Conservation (phyloP, 257 asterid genomes). For the Salvia miltiorrhiza region DNA sequence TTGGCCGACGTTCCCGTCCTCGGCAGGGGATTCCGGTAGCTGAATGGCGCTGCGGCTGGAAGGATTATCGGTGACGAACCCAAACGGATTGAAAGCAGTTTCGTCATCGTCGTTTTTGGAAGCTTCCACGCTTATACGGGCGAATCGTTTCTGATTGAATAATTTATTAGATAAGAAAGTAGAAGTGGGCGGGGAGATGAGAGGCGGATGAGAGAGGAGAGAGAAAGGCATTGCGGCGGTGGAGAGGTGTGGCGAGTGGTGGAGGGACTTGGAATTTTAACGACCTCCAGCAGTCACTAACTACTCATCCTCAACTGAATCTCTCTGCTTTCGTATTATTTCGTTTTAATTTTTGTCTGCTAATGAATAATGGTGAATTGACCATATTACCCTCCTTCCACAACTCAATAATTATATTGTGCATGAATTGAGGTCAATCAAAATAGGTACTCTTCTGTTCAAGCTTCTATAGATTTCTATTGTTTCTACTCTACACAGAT, state of each 20-base stretch:
- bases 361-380: neutral
- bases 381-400: neutral
- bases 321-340: slow-evolving; percentile 5
- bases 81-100: slow-evolving; percentile 84
- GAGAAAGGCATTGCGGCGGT: slow-evolving; percentile 43
- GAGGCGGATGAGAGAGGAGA: slow-evolving; percentile 42
- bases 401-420: neutral
- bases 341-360: neutral
- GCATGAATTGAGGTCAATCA: neutral
- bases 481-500: too few species aligned
- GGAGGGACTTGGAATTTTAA: slow-evolving; percentile 34
- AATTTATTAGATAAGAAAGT: slow-evolving; percentile 25
- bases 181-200: slow-evolving; percentile 32
- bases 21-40: slow-evolving; percentile 92
- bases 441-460: too few species aligned
- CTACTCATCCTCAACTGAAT: slow-evolving; percentile 31
- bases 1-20: slow-evolving; percentile 97
- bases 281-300: slow-evolving; percentile 32
- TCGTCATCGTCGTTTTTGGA: slow-evolving; percentile 62
- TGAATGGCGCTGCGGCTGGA: slow-evolving; percentile 93
- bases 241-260: slow-evolving; percentile 26
- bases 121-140: slow-evolving; percentile 48
- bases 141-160: slow-evolving; percentile 20
- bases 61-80: slow-evolving; percentile 92
- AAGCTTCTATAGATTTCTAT: too few species aligned